Conservation (phyloP, 106 monocot species). For the Ottelia alismoides region DNA sequence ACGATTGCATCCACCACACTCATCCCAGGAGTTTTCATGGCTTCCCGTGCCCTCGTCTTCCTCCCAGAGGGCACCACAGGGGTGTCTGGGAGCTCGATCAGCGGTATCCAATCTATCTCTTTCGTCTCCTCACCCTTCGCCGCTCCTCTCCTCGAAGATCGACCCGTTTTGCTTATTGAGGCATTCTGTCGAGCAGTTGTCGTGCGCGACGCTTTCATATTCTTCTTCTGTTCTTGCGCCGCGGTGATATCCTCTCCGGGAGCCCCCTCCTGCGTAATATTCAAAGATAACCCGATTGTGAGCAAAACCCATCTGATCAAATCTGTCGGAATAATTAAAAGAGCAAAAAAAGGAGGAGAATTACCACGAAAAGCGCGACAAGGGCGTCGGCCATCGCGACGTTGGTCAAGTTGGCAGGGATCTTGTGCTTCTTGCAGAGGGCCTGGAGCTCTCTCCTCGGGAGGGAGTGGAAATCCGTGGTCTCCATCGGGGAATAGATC, state of each 20-base stretch:
- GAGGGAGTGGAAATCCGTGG: slow-evolving; percentile 20
- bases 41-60: background rate
- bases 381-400: slow-evolving; percentile 79
- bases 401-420: slow-evolving; percentile 73
- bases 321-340: background rate
- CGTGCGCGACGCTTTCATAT: background rate
- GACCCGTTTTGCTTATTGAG: background rate
- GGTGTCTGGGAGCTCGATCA: slow-evolving; percentile 1
- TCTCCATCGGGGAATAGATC: slow-evolving; percentile 13
- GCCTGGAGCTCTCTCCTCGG: slow-evolving; percentile 53
- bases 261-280: slow-evolving; percentile 11
- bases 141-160: background rate
- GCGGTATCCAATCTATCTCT: slow-evolving; percentile 5
- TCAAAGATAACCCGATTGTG: background rate
- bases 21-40: no score
- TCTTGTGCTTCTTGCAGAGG: slow-evolving; percentile 77
- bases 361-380: slow-evolving; percentile 28
- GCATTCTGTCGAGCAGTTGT: background rate
- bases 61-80: background rate
- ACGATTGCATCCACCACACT: no score
- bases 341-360: background rate
- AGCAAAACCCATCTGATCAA: no score
- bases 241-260: slow-evolving; percentile 2
- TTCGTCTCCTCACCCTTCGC: slow-evolving; percentile 1
- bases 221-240: background rate